Evolutionary conservation across 2,329 filamentous ascomycete genomes (phyloP), one percentile per base, ranked within the genome.

Genomic region (Hypocrella siamensis): DNA sequence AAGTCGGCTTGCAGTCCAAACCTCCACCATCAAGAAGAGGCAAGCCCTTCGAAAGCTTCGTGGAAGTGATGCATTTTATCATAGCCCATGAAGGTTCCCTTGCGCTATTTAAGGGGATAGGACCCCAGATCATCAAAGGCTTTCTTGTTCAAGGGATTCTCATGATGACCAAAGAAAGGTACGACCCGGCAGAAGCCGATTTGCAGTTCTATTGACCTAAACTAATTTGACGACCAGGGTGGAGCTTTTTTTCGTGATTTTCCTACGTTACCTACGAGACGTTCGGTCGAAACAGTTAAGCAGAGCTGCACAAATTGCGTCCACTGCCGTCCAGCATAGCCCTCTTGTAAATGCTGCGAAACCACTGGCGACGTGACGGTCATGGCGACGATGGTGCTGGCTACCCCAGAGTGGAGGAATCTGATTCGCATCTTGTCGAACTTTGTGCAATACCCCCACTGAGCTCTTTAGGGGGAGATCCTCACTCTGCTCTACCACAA

Each of bases 141-240:
- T 59, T 98, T 32, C 53, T 98, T 30, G 90, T 98, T 3, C 90
- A 98, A 51, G 90, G 90, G 31, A 74, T 98, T 34, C 64, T 98
- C 25, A 98, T 98, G 90, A 98, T 94, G 85, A 90, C 85, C 30
- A 98, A 98, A 60, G 90, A 98, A 59, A 72, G 85, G 81, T 85
- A 65, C 42, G 65, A 47, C 9, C 30, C 16, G 11, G 10, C 6
- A 3, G 14, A 16, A 3, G 10, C 9, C 11, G n/a, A n/a, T n/a
- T n/a, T n/a, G n/a, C n/a, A n/a, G n/a, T n/a, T n/a, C n/a, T n/a
- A n/a, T n/a, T n/a, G n/a, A n/a, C n/a, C n/a, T n/a, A n/a, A 35
- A 50, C 31, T 37, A 19, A 31, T 26, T 7, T 6, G 5, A 19
- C 16, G 9, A 7, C 26, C 36, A 84, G 82, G 43, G 82, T 96